Evolutionary conservation across 2,329 filamentous ascomycete genomes (phyloP), one percentile per base, ranked within the genome.

Genomic region (Aspergillus thermomutatus): DNA sequence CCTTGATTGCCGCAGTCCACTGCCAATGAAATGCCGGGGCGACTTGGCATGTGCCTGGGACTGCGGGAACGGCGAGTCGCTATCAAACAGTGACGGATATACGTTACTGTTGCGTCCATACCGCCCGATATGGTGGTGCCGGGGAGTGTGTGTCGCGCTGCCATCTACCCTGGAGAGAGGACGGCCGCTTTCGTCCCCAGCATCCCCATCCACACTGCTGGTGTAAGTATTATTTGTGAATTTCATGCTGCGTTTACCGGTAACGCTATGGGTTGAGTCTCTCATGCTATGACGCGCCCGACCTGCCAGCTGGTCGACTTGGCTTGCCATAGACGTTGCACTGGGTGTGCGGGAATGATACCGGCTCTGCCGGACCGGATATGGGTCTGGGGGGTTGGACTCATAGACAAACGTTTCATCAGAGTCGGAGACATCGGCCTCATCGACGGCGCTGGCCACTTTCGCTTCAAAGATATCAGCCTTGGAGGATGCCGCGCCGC

Each of bases 341-440:
- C 92, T 97, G 6, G 94, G 94, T 1, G 94, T 99, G 60, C 94
- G 86, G 21, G 93, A 97, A 75, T 97, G 93, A 73, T 93, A 91
- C 59, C 92, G 85, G 61, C 86, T 84, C 52, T 91, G 90, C 52
- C 83, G 79, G 43, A 69, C 63, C 28, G 82, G 75, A 56, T 72
- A 80, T 25, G 80, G 78, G 63, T 87, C 85, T 14, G 83, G 82
- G 9, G 93, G 94, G 69, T 99, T 99, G 26, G 94, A 97, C 74
- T 99, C 94, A 76, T 99, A 99, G 17, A 99, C 94, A 74, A 97
- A 99, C 0, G 94, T 97, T 75, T 97, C 94, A 68, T 97, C 94
- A 1, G 93, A 97, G 72, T 99, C 94, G 6, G 93, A 97, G 11
- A 93, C 96, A 73, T 97, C 90, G 47, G 91, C 92, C 73, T 97